A percentile compares a stretch with the other conserved stretches of the same genome.
Conservation (phyloP, 257 asterid genomes). For the Solanum commersonii region DNA sequence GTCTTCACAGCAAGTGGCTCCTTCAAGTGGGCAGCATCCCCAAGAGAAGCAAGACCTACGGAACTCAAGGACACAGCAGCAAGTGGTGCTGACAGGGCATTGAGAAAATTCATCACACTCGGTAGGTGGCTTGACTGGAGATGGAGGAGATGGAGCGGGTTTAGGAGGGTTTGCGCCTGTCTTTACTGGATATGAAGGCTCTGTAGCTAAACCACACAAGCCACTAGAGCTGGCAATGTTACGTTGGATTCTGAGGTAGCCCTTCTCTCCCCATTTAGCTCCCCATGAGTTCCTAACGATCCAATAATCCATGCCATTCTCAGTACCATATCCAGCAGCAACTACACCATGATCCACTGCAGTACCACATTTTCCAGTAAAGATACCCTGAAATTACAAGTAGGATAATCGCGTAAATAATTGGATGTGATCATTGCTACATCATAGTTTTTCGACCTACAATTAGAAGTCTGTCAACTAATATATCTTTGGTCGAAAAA, state of each 20-base stretch:
- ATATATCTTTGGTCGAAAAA: background rate
- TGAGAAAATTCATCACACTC: conserved; percentile 31
- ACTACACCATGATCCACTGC: conserved; percentile 45
- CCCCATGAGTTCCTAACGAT: conserved; percentile 55
- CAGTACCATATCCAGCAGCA: conserved; percentile 40
- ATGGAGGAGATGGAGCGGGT: conserved; percentile 58
- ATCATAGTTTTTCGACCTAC: background rate
- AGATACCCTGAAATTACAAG: conserved; percentile 33
- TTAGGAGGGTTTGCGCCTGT: conserved; percentile 41
- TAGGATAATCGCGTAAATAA: background rate
- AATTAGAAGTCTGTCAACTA: background rate
- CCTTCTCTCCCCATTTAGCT: conserved; percentile 42
- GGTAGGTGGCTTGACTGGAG: conserved; percentile 33
- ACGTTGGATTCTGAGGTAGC: conserved; percentile 41
- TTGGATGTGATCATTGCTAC: background rate
- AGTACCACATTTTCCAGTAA: conserved; percentile 38
- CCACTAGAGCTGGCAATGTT: conserved; percentile 22
- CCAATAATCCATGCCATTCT: conserved; percentile 44
- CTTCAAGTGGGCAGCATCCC: conserved; percentile 66
- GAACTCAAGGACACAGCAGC: conserved; percentile 43
- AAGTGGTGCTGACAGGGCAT: conserved; percentile 46
- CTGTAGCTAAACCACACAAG: conserved; percentile 43
- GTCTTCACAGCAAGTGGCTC: conserved; percentile 54
- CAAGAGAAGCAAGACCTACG: conserved; percentile 32
- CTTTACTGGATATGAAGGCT: conserved; percentile 51